Conservation (phyloP, 352 stramenopile species). For the Phytophthora melonis region DNA sequence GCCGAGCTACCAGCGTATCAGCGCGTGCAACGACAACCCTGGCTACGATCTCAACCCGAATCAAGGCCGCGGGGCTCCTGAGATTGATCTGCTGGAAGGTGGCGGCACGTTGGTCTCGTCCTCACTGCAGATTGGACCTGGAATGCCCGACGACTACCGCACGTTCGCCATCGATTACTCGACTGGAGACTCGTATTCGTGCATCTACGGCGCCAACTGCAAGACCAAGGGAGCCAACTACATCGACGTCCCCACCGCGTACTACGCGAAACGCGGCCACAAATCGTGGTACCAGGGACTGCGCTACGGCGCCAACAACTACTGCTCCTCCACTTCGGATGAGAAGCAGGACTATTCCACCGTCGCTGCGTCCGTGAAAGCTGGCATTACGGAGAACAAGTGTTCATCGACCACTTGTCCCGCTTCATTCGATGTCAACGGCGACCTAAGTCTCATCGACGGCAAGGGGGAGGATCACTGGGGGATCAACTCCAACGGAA, state of each 20-base stretch:
- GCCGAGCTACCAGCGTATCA: conserved; percentile 54
- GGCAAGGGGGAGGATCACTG: conserved; percentile 35
- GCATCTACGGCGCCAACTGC: conserved; percentile 51
- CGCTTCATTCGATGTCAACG: conserved; percentile 44
- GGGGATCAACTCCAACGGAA: conserved; percentile 72
- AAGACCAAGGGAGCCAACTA: conserved; percentile 58
- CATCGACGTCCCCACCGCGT: conserved; percentile 33
- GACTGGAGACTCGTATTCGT: conserved; percentile 37
- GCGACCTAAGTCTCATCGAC: conserved; percentile 39
- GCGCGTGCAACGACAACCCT: conserved; percentile 86
- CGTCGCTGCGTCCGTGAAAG: conserved; percentile 26
- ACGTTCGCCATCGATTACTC: conserved; percentile 47
- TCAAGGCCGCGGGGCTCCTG: conserved; percentile 87
- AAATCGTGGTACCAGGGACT: conserved; percentile 72
- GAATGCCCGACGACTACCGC: conserved; percentile 68
- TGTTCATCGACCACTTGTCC: conserved; percentile 39
- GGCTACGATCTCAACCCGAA: conserved; percentile 91
- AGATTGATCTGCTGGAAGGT: conserved; percentile 96
- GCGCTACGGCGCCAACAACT: conserved; percentile 61
- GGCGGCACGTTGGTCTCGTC: conserved; percentile 74
- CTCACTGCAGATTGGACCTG: conserved; percentile 88
- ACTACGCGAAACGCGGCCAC: conserved; percentile 54
- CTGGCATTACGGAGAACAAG: conserved; percentile 40
- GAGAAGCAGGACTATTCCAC: conserved; percentile 25
- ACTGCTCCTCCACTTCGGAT: conserved; percentile 31